Base-by-base conservation (phyloP, 2,329 filamentous ascomycete genomes). In the Exophiala sp. region DNA sequence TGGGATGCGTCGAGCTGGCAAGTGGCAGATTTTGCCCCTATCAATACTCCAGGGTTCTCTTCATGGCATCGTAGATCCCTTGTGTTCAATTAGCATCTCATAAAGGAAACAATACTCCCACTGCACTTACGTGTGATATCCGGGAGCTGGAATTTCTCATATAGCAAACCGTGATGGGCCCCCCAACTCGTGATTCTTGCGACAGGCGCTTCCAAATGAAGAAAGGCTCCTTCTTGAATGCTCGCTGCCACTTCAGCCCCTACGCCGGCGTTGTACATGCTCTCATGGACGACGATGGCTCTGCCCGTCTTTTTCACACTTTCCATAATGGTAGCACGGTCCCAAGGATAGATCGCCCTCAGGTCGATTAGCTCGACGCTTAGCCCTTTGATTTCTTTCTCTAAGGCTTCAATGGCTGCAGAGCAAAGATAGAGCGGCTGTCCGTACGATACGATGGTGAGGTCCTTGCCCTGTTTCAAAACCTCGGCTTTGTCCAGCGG, bases 341-440 rank as follows among this genome's bases (percentile, higher is more conserved):
- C 90, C 90, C 90, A 96, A 0, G 90, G 90, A 63, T 94, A 95
- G 44, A 96, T 76, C 0, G 90, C 94, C 49, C 89, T 77, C 50
- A 96, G 70, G 64, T 96, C 90, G 53, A 96, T 88, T 50, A 96
- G 73, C 73, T 96, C 90, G 13, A 89, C 78, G 3, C 79, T 85
- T 47, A 90, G 78, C 5, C 85, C 87, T 8, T 65, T 63, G 41
- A 86, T 73, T 39, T 88, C 75, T 57, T 88, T 88, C 65, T 88
- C 81, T 3, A 86, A 85, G 18, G 82, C 82, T 52, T 82, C 77
- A 54, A 95, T 85, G 0, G 90, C 90, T 3, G 80, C 76, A 44
- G 81, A 80, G 66, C 88, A 95, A 34, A 83, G 85, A 67, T 95
- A 96, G 16, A 96, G 70, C 14, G 90, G 89, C 59, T 93, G 88